Base-by-base conservation (phyloP, 1,284 basidiomycete genomes). In the Leccinum cinnamomeum region DNA sequence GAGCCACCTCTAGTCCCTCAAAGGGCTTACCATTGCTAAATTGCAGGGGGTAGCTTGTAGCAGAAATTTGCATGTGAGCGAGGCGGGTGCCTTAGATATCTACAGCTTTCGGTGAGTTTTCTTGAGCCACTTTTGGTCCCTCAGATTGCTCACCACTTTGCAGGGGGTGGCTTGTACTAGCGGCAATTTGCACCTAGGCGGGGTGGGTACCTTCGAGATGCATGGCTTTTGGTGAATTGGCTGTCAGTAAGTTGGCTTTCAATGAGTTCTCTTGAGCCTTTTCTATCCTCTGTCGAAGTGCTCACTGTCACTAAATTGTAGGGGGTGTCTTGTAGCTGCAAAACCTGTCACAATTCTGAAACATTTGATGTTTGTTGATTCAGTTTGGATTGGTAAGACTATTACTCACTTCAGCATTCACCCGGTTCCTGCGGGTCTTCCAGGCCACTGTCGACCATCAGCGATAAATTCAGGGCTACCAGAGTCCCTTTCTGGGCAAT, bases 231-330 rank as follows among this genome's bases (percentile, higher is more conserved):
- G 39, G 14, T 16, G 16, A 41, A 16, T 41, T 41, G 39, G 39
- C 39, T 41, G 39, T 41, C 39, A 7, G 48, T 37, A 20, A 37
- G 20, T 33, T 53, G 18, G 39, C 39, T 41, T 41, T 41, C 16
- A 16, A 16, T 41, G 16, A 41, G 39, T 41, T 41, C 39, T 53
- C 25, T 48, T 12, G 14, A 51, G 8, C 14, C 28, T 12, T 30
- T 33, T 6, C 16, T 10, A 7, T 33, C 12, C 14, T 5, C 11
- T 28, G 25, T 18, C 25, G 8, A 51, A 53, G 25, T n/a, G 14
- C 53, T 53, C 28, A 53, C 53, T 5, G 33, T 58, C 14, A 28
- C 20, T 8, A 53, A 25, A 20, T 58, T 58, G 57, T 58, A 58
- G 12, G 46, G 57, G 7, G 57, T 57, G 4, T n/a, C 56, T 16